Conservation (phyloP, 306 rosid species). For the Cucurbita maxima region DNA sequence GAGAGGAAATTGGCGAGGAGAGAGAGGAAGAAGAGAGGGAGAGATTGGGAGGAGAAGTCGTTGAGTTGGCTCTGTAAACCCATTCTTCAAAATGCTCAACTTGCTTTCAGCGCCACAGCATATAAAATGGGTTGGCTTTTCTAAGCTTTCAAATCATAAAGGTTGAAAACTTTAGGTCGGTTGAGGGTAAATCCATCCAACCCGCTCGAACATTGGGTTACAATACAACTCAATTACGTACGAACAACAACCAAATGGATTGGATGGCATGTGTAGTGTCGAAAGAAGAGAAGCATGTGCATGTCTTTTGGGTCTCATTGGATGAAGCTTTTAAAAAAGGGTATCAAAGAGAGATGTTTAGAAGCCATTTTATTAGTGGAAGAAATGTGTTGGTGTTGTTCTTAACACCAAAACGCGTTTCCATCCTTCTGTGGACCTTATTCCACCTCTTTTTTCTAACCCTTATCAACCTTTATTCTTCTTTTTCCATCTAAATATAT, state of each 20-base stretch:
- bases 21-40: slow-evolving; percentile 52
- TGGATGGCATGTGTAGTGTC: background rate
- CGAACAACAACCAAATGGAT: too few relatives aligned
- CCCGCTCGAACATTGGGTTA: too few relatives aligned
- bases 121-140: too few relatives aligned
- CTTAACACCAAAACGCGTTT: slow-evolving; percentile 1
- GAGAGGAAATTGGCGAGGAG: slow-evolving; percentile 42
- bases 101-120: too few relatives aligned
- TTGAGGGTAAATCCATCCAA: too few relatives aligned
- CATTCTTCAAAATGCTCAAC: slow-evolving; percentile 13
- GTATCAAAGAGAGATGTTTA: background rate
- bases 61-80: slow-evolving; percentile 61
- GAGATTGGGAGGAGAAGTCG: slow-evolving; percentile 76
- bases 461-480: background rate
- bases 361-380: slow-evolving; percentile 4
- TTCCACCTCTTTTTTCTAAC: background rate
- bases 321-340: background rate
- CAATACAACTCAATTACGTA: too few relatives aligned
- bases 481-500: too few relatives aligned
- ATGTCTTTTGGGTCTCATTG: background rate
- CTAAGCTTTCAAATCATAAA: too few relatives aligned
- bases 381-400: background rate
- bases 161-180: too few relatives aligned
- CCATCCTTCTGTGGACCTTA: background rate
- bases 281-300: slow-evolving; percentile 1